phyloP scores from a whole-genome alignment of 176 grass and related monocot genomes.

The Metroxylon sagu region DNA sequence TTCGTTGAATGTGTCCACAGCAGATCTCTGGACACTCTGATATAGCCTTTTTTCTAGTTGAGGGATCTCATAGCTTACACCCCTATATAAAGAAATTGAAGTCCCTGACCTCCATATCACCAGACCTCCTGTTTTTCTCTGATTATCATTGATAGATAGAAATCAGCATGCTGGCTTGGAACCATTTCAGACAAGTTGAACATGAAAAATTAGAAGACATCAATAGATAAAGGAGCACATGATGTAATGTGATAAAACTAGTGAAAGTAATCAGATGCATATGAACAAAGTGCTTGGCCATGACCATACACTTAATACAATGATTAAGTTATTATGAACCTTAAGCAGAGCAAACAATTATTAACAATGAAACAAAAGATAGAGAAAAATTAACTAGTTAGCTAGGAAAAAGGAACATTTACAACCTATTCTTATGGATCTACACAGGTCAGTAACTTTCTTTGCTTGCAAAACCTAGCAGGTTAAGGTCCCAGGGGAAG shows the following conservation, averaged over 20 bases:
- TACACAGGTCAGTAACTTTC: no score
- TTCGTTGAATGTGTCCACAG: slow-evolving; percentile 25
- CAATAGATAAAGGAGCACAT: background rate
- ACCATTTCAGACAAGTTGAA: slow-evolving; percentile 1
- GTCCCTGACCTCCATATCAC: slow-evolving; percentile 95
- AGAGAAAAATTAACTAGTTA: no score
- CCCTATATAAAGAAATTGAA: slow-evolving; percentile 83
- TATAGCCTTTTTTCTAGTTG: slow-evolving; percentile 28
- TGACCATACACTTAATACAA: no score
- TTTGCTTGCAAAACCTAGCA: no score
- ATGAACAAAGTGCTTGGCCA: no score
- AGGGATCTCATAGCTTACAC: slow-evolving; percentile 52
- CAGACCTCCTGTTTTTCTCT: slow-evolving; percentile 97
- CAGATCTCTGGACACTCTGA: slow-evolving; percentile 24
- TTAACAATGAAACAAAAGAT: no score
- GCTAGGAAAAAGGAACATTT: no score
- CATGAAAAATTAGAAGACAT: slow-evolving; percentile 7
- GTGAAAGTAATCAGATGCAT: background rate
- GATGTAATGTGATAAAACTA: background rate
- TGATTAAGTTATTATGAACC: no score
- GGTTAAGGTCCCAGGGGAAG: no score
- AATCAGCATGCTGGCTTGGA: slow-evolving; percentile 20
- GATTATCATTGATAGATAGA: slow-evolving; percentile 18
- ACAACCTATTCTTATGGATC: no score
- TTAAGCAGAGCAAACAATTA: no score